Evolutionary conservation across 1,284 basidiomycete species (phyloP).

Genomic region (Melampsora americana): DNA sequence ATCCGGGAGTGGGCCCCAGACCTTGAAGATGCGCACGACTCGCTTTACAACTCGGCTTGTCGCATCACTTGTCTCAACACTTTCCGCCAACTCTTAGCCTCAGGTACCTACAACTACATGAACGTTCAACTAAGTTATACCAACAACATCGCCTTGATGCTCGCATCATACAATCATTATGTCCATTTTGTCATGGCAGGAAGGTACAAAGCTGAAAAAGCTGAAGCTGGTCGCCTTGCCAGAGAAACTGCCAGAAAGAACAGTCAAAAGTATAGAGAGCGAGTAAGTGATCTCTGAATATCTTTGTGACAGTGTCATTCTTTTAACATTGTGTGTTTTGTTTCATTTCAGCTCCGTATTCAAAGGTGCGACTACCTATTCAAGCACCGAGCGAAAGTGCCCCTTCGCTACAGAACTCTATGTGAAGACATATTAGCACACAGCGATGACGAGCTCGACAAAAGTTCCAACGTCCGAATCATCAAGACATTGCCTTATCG

Average conservation of each 20-base stretch:
- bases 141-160: not conserved
- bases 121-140: too few species aligned
- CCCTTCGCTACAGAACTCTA: not conserved
- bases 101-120: too few species aligned
- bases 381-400: not conserved
- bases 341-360: not conserved
- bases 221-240: not conserved
- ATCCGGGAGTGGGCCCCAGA: too few species aligned
- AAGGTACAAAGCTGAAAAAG: not conserved
- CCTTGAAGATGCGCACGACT: too few species aligned
- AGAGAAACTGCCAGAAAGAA: not conserved
- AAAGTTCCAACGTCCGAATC: not conserved
- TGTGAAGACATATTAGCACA: not conserved
- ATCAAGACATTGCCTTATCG: too few species aligned
- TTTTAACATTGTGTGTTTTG: not conserved
- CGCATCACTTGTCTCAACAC: too few species aligned
- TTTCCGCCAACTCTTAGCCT: too few species aligned
- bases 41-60: too few species aligned
- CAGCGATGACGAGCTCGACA: not conserved
- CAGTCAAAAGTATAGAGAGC: not conserved
- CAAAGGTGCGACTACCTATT: not conserved
- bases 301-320: not conserved
- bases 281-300: not conserved
- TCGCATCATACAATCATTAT: not conserved
- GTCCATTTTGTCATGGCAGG: not conserved